Evolutionary conservation across 2,329 filamentous ascomycete genomes (phyloP), one percentile per base, ranked within the genome.

Genomic region (Calycina herbarum): DNA sequence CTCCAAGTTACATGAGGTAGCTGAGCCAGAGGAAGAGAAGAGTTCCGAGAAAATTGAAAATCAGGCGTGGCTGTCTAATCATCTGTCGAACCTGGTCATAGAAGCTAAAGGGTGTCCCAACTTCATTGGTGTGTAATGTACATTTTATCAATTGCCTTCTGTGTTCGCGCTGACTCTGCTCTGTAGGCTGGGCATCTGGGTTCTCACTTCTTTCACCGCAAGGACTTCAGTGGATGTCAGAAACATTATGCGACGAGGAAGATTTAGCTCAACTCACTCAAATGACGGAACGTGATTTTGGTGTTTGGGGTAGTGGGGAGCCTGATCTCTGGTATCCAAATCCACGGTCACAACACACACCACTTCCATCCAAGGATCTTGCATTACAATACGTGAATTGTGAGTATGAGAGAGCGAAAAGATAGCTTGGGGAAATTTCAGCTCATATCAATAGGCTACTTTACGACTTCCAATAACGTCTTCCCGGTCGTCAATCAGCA

Each of bases 171-270:
- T 59, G 35, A 66, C 60, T 59, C 35, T 64, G 11, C 20, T 66
- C 8, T 40, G 51, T 58, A 72, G 71, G 71, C 45, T 67, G 61
- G 29, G 63, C 72, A 15, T 73, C 72, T 60, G 70, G 71, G 3
- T 72, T 71, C 64, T 71, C 70, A 35, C 61, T 73, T 57, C 67
- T 73, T 59, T 72, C 72, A 27, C 70, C 71, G 24, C 66, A 69
- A 58, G 71, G 71, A 42, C 59, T 73, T 42, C 69, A 62, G 24
- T 70, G 68, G 61, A 72, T 73, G 45, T 68, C 69, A 8, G 66
- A 68, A 38, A 71, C 66, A 54, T 58, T 66, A 59, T 59, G 62
- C 56, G 57, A 66, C 38, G 64, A 62, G 27, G 40, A 65, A 33
- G 67, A 71, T 31, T 40, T 68, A 63, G 59, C 57, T 67, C 61